Evolutionary conservation across 164 flowering plant genomes (phyloP).

Genomic region (Nelumbo lutea): DNA sequence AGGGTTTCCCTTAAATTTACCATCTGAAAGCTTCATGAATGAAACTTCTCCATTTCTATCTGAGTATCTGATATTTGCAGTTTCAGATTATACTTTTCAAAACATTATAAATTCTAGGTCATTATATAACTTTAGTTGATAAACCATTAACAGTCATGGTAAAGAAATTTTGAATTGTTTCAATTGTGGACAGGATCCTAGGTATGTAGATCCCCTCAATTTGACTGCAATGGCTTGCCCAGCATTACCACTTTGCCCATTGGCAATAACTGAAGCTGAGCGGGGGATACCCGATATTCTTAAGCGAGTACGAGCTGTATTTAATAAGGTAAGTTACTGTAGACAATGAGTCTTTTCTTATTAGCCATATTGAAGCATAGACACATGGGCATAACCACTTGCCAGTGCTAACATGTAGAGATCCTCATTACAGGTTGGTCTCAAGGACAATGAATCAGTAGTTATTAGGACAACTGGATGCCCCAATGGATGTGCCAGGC

Average conservation of each 20-base stretch:
- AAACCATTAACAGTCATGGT: not conserved
- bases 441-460: slow-evolving; percentile 71
- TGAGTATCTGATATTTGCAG: not conserved
- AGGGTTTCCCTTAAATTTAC: not conserved
- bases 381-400: too few species aligned
- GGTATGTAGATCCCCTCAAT: slow-evolving; percentile 86
- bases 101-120: not conserved
- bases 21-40: not conserved
- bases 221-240: slow-evolving; percentile 98
- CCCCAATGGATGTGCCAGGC: slow-evolving; percentile 98
- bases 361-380: not conserved
- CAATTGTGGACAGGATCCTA: slow-evolving; percentile 53
- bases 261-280: slow-evolving; percentile 98
- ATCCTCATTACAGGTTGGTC: slow-evolving; percentile 66
- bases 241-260: slow-evolving; percentile 89
- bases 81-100: not conserved
- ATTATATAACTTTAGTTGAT: not conserved
- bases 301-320: slow-evolving; percentile 80
- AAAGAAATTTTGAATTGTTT: slow-evolving; percentile 7
- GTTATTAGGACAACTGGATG: slow-evolving; percentile 95
- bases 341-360: not conserved
- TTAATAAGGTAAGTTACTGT: slow-evolving; percentile 67
- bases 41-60: not conserved
- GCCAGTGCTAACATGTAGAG: not conserved
- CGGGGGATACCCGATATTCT: slow-evolving; percentile 88